Base-by-base conservation (phyloP, 2,329 filamentous ascomycete species). In the Atkinsonella texensis region DNA sequence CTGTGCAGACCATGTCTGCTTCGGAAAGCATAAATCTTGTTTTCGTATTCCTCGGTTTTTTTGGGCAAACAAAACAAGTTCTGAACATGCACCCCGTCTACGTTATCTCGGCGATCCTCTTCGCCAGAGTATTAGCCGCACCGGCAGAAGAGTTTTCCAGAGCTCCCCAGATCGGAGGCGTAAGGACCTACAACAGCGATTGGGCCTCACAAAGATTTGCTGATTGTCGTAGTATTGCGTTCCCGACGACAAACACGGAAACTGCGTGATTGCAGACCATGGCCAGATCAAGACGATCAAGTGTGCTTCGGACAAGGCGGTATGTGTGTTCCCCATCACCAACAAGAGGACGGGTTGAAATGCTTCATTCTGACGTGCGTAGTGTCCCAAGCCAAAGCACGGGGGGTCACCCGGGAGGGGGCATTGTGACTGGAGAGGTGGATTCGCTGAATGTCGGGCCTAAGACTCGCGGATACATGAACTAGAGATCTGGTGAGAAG, bases 271-370 rank as follows among this genome's bases (percentile, higher is more conserved):
- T 31, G 49, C 42, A 8, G 49, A 50, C 33, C 49, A 39, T 32
- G 49, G 49, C 33, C 38, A 46, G 20, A 18, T 50, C 49, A 50
- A 50, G 49, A 50, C 41, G 6, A 50, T 50, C 13, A 6, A 32
- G 9, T 46, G 49, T 17, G 49, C 49, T 8, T n/a, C 49, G 13
- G 49, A 50, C 41, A 43, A 46, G 28, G 5, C 10, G 49, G 41
- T 50, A 28, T 13, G 49, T 45, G 5, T 13, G 28, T 23, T 4
- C 23, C 11, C 4, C 5, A 11, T 32, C 13, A 20, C 10, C 12
- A 28, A 12, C n/a, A n/a, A 18, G 28, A 18, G 32, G 35, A 20
- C 28, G 28, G 28, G 33, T 45, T 11, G 32, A 33, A 33, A 17
- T 10, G 8, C 5, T n/a, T n/a, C 5, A 17, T 4, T 38, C 17